Percentiles rank a stretch among this genome's conserved stretches.
Conservation (phyloP, 2,329 filamentous ascomycete species). For the Fusarium sp. region DNA sequence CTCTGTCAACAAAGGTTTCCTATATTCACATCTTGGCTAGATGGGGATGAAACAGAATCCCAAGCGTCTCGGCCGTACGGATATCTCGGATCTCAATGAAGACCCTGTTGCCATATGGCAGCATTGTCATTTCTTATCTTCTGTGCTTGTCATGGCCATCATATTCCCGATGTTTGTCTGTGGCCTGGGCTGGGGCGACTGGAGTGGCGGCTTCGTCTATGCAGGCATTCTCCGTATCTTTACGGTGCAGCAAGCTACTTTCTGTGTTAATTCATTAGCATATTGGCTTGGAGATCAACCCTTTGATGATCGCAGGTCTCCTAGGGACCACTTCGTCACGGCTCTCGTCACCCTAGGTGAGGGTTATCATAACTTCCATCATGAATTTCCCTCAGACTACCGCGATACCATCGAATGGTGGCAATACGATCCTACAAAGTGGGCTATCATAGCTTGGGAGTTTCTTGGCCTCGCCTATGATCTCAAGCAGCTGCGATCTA, state of each 20-base stretch:
- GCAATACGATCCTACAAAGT: constrained; percentile 94
- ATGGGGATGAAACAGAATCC: constrained; percentile 96
- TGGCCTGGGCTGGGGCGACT: constrained; percentile 85
- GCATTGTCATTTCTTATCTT: constrained; percentile 87
- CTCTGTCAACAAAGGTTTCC: constrained; percentile 87
- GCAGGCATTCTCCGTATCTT: constrained; percentile 87
- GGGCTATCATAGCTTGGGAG: constrained; percentile 88
- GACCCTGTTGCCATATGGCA: constrained; percentile 89
- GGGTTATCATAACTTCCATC: constrained; percentile 93
- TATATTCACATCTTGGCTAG: constrained; percentile 86
- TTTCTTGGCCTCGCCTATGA: constrained; percentile 85
- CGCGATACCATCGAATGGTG: constrained; percentile 92
- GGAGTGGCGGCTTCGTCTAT: constrained; percentile 85
- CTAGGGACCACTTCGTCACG: constrained; percentile 88
- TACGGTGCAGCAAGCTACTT: constrained; percentile 91
- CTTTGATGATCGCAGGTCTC: constrained; percentile 92
- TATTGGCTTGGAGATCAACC: constrained; percentile 64
- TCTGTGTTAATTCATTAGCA: constrained; percentile 93
- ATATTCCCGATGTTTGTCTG: constrained; percentile 80
- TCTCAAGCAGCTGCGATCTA: constrained; percentile 90
- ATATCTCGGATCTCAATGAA: constrained; percentile 89
- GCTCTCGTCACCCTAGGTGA: constrained; percentile 87
- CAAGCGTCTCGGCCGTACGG: constrained; percentile 87
- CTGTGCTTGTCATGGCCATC: constrained; percentile 81
- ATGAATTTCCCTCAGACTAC: constrained; percentile 68